phyloP scores from a whole-genome alignment of 768 basidiomycete species.

The Rubroboletus pulcherrimus region DNA sequence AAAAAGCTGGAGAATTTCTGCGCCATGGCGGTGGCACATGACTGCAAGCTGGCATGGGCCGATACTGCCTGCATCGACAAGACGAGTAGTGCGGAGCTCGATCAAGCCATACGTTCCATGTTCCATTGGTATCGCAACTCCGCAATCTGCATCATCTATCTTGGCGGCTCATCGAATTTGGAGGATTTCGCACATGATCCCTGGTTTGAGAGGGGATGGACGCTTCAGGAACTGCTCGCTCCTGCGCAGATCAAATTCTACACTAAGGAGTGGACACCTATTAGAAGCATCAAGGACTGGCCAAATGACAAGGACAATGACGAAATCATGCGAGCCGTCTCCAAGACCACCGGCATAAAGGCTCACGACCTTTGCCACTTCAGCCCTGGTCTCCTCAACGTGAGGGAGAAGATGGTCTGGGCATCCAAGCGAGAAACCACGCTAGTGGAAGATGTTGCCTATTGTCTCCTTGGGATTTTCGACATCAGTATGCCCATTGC shows the following conservation, averaged over 20 bases:
- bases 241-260: constrained; percentile 6
- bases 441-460: constrained; percentile 1
- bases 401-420: constrained; percentile 11
- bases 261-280: background rate
- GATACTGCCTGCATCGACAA: constrained; percentile 2
- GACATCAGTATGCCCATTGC: constrained; percentile 7
- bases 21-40: background rate
- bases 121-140: constrained; percentile 6
- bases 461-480: constrained; percentile 8
- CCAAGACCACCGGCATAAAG: background rate
- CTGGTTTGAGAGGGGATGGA: background rate
- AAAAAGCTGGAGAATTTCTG: background rate
- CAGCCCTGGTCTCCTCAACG: constrained; percentile 4
- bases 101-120: constrained; percentile 1
- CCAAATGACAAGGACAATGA: constrained; percentile 3
- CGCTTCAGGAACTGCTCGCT: constrained; percentile 9
- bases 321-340: background rate
- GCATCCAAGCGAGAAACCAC: constrained; percentile 4
- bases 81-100: constrained; percentile 5
- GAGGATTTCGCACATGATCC: background rate
- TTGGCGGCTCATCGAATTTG: background rate
- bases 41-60: constrained; percentile 25
- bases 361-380: background rate
- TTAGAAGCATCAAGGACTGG: background rate
- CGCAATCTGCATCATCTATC: background rate